Percentiles rank a stretch among this genome's conserved stretches.
These are phyloP conservation scores for Coemansia sp. DNA, from an alignment of 192 early-diverging fungal genomes.

Conservation along the genomic window DNA sequence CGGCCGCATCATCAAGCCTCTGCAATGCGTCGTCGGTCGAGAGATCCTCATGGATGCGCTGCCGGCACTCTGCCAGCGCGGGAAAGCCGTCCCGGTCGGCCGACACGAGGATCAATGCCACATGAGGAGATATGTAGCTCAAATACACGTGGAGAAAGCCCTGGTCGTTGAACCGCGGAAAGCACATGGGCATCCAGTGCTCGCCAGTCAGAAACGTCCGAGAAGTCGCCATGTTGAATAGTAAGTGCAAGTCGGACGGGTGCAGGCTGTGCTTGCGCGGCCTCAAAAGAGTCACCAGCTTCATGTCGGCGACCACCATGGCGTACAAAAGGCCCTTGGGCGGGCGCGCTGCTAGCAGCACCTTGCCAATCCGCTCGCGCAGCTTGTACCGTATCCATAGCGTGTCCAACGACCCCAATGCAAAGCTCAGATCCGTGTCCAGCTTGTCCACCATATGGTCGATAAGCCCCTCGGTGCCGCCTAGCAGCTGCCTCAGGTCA, in stretches of 20 bases:
- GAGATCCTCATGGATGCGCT: slow-evolving; percentile 54
- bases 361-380: slow-evolving; percentile 66
- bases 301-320: slow-evolving; percentile 71
- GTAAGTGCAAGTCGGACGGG: slow-evolving; percentile 75
- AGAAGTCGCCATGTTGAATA: slow-evolving; percentile 81
- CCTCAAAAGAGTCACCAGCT: slow-evolving; percentile 70
- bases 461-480: slow-evolving; percentile 78
- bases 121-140: slow-evolving; percentile 69
- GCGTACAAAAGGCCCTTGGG: slow-evolving; percentile 74
- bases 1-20: slow-evolving; percentile 50
- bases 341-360: slow-evolving; percentile 53
- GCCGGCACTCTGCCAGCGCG: slow-evolving; percentile 67
- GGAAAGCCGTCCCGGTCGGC: slow-evolving; percentile 84
- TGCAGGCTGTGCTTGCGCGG: slow-evolving; percentile 77
- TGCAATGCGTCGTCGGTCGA: slow-evolving; percentile 39
- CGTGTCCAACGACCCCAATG: slow-evolving; percentile 73
- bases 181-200: slow-evolving; percentile 91
- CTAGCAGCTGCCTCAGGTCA: slow-evolving; percentile 80
- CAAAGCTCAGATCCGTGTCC: slow-evolving; percentile 67
- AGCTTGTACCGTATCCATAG: slow-evolving; percentile 64
- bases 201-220: slow-evolving; percentile 75
- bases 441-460: slow-evolving; percentile 72
- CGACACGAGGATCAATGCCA: slow-evolving; percentile 72
- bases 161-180: slow-evolving; percentile 84
- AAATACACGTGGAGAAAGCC: slow-evolving; percentile 89